phyloP scores from a whole-genome alignment of 495 filamentous ascomycete genomes.

The Hyaloscypha hepaticicola region DNA sequence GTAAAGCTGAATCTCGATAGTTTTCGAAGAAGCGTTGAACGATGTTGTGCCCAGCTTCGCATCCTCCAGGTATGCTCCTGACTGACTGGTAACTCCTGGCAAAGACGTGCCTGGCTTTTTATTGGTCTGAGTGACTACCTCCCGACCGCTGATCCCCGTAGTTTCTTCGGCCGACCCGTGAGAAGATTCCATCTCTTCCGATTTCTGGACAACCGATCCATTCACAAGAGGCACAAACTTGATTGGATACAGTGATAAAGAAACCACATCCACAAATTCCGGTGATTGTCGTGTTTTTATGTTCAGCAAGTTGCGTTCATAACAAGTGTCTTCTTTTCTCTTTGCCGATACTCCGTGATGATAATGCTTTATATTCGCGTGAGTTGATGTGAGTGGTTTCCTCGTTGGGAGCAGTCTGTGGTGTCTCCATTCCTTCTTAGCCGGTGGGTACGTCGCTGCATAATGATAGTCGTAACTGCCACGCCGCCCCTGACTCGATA shows the following conservation, averaged over 20 bases:
- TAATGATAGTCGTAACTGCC: too few relatives aligned
- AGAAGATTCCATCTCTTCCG: neutral
- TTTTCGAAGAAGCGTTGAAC: neutral
- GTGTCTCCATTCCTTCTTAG: too few relatives aligned
- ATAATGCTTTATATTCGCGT: too few relatives aligned
- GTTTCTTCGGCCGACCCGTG: neutral
- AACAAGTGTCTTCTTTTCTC: neutral
- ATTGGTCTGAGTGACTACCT: neutral
- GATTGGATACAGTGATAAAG: neutral
- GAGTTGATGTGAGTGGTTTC: too few relatives aligned
- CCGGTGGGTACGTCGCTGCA: too few relatives aligned
- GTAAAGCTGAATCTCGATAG: neutral
- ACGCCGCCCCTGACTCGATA: too few relatives aligned
- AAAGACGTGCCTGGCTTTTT: too few relatives aligned
- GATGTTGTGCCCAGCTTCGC: neutral
- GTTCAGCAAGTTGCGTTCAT: neutral
- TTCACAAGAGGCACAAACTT: neutral
- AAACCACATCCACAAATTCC: neutral
- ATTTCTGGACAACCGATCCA: neutral
- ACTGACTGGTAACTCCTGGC: too few relatives aligned
- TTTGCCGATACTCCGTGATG: neutral
- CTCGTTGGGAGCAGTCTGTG: too few relatives aligned
- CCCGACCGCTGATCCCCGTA: neutral
- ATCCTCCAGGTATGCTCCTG: neutral
- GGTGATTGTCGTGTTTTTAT: neutral